Conservation (phyloP, 1,139 yeast species). For the Sugiyamaella grinbergsii region DNA sequence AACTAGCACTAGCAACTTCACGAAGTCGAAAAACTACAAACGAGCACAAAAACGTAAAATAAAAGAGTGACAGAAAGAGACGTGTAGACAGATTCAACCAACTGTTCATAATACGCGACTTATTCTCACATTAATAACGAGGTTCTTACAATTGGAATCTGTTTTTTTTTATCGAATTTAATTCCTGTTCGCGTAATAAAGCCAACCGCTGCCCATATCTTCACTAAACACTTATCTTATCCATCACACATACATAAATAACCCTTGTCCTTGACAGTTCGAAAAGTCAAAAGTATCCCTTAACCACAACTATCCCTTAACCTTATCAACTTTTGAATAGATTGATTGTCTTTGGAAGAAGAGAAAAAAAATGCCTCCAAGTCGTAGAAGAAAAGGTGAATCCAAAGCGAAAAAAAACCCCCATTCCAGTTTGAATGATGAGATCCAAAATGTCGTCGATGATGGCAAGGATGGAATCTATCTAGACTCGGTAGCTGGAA, state of each 20-base stretch:
- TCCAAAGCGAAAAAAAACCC: slow-evolving; percentile 13
- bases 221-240: slow-evolving; percentile 5
- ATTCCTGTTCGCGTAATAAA: background rate
- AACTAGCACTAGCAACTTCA: background rate
- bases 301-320: slow-evolving; percentile 3
- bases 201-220: slow-evolving; percentile 1
- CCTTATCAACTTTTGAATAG: slow-evolving; percentile 5
- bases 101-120: too few species aligned
- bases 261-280: slow-evolving; percentile 2
- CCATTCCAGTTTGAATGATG: slow-evolving; percentile 7
- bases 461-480: slow-evolving; percentile 20
- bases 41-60: too few species aligned
- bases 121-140: too few species aligned
- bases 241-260: background rate
- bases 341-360: background rate
- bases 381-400: slow-evolving; percentile 18
- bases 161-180: background rate
- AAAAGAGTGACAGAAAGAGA: too few species aligned
- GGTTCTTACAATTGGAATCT: too few species aligned
- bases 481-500: slow-evolving; percentile 35
- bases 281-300: too few species aligned
- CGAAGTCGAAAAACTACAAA: too few species aligned
- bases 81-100: too few species aligned
- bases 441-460: slow-evolving; percentile 13
- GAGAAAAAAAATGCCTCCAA: background rate